Evolutionary conservation across 768 basidiomycete species (phyloP).

Genomic region (Russula abietina): DNA sequence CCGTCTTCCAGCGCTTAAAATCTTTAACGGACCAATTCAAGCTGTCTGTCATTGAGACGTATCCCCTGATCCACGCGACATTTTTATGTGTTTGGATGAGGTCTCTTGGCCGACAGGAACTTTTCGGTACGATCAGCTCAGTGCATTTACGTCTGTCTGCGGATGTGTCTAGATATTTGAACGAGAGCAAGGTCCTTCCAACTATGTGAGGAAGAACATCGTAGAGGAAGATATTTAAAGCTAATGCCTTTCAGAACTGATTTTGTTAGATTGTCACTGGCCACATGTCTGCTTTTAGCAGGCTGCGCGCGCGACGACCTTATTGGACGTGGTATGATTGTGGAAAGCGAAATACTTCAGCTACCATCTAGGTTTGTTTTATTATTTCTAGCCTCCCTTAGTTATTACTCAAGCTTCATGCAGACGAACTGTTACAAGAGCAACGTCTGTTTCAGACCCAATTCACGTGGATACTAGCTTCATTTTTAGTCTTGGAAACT

Average conservation of each 20-base stretch:
- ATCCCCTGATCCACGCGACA: slow-evolving; percentile 48
- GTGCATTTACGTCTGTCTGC: slow-evolving; percentile 42
- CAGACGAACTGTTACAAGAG: slow-evolving; percentile 47
- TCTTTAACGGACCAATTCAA: slow-evolving; percentile 36
- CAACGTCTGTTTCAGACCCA: slow-evolving; percentile 45
- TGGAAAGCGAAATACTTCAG: slow-evolving; percentile 41
- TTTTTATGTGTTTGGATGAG: slow-evolving; percentile 57
- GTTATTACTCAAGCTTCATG: background rate
- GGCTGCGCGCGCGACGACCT: slow-evolving; percentile 56
- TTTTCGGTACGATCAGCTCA: slow-evolving; percentile 45
- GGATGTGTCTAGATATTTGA: slow-evolving; percentile 38
- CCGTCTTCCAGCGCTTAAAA: slow-evolving; percentile 45
- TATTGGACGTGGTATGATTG: slow-evolving; percentile 41
- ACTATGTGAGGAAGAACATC: slow-evolving; percentile 12
- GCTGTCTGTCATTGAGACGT: slow-evolving; percentile 40
- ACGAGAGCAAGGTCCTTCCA: slow-evolving; percentile 23
- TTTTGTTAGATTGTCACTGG: slow-evolving; percentile 59
- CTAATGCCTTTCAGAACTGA: slow-evolving; percentile 31
- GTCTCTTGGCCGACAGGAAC: slow-evolving; percentile 51
- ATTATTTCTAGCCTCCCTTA: background rate
- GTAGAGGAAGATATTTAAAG: background rate
- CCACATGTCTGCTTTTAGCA: slow-evolving; percentile 55
- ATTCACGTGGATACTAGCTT: slow-evolving; percentile 55
- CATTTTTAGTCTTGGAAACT: slow-evolving; percentile 47
- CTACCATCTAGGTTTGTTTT: slow-evolving; percentile 52